phyloP scores from a whole-genome alignment of 148 eudicot genomes.

The Bassia scoparia region DNA sequence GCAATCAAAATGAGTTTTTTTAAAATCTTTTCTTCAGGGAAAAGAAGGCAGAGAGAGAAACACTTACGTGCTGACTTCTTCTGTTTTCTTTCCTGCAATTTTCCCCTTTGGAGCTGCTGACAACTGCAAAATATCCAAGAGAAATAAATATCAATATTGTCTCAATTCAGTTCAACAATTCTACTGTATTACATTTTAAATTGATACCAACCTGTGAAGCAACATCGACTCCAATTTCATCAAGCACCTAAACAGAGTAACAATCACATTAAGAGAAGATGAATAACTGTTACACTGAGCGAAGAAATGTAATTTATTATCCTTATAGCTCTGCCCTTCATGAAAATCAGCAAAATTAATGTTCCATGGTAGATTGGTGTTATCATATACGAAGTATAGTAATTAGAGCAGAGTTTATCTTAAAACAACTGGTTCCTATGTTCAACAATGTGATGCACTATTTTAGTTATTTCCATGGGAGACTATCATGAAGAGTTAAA shows the following conservation, averaged over 20 bases:
- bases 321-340: background rate
- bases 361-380: background rate
- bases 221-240: conserved; percentile 93
- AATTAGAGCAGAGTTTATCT: background rate
- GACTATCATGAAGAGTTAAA: background rate
- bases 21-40: no score
- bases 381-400: background rate
- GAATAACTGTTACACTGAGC: background rate
- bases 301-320: background rate
- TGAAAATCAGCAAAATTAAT: background rate
- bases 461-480: background rate
- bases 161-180: background rate
- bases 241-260: conserved; percentile 62
- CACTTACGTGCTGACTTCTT: conserved; percentile 73
- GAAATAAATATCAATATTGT: conserved; percentile 15
- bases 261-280: background rate
- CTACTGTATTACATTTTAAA: background rate
- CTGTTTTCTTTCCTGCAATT: conserved; percentile 81
- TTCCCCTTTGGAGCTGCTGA: conserved; percentile 93
- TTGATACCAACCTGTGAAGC: conserved; percentile 82
- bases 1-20: background rate
- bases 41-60: conserved; percentile 9
- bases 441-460: background rate
- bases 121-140: conserved; percentile 41
- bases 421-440: background rate